phyloP scores from a whole-genome alignment of 345 rosid species.

The Kernera saxatilis region DNA sequence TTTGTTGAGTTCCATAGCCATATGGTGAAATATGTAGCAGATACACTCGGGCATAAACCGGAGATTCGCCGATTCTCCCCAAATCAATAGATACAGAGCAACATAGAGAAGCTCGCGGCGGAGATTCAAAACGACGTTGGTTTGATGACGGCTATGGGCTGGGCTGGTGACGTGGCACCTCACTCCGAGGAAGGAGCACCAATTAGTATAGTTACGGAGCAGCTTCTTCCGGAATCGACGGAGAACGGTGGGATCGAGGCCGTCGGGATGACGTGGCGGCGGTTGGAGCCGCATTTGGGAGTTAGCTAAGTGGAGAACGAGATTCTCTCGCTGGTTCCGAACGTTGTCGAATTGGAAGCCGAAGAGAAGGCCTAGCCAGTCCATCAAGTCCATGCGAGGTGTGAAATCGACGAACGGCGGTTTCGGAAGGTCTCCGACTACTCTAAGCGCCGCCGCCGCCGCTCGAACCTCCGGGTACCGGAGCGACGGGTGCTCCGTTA shows the following conservation, averaged over 20 bases:
- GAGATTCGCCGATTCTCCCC: slow-evolving; percentile 92
- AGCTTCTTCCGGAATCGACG: slow-evolving; percentile 56
- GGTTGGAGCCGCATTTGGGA: slow-evolving; percentile 74
- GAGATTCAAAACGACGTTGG: slow-evolving; percentile 26
- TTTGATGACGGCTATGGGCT: slow-evolving; percentile 22
- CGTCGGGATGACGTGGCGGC: slow-evolving; percentile 42
- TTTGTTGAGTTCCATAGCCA: slow-evolving; percentile 91
- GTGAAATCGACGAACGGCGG: slow-evolving; percentile 51
- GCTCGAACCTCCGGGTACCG: slow-evolving; percentile 71
- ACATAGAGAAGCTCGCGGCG: slow-evolving; percentile 72
- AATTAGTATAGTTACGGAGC: slow-evolving; percentile 56
- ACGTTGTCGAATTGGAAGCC: slow-evolving; percentile 80
- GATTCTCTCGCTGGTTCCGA: slow-evolving; percentile 77
- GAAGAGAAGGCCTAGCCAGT: slow-evolving; percentile 65
- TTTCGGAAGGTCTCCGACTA: slow-evolving; percentile 52
- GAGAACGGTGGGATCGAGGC: slow-evolving; percentile 55
- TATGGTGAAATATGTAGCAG: slow-evolving; percentile 78
- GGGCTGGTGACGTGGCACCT: slow-evolving; percentile 39
- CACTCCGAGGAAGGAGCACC: slow-evolving; percentile 67
- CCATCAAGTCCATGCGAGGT: slow-evolving; percentile 58
- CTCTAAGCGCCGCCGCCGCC: slow-evolving; percentile 53
- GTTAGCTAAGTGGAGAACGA: slow-evolving; percentile 86
- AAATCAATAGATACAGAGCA: slow-evolving; percentile 61
- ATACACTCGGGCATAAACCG: slow-evolving; percentile 89
- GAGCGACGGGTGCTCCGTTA: slow-evolving; percentile 72